phyloP scores from a whole-genome alignment of 2,329 filamentous ascomycete species.

The Fusarium armeniacum region DNA sequence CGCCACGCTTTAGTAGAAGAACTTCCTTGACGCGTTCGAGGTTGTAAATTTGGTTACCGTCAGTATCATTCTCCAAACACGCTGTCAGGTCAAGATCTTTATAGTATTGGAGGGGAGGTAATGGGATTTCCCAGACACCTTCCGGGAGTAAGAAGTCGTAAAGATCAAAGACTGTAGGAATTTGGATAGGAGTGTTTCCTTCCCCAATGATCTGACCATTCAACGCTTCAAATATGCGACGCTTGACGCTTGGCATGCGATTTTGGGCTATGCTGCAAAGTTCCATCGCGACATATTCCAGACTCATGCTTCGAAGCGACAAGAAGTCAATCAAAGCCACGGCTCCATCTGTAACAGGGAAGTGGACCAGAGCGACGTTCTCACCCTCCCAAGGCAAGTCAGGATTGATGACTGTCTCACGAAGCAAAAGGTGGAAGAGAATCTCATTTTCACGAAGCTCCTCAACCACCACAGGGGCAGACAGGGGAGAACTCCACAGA shows the following conservation, averaged over 20 bases:
- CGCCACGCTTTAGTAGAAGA: slow-evolving; percentile 76
- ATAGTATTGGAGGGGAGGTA: slow-evolving; percentile 72
- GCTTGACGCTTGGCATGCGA: slow-evolving; percentile 77
- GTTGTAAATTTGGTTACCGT: slow-evolving; percentile 73
- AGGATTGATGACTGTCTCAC: slow-evolving; percentile 77
- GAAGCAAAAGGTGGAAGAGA: slow-evolving; percentile 81
- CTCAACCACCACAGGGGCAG: slow-evolving; percentile 78
- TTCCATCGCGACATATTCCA: slow-evolving; percentile 89
- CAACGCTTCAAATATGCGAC: slow-evolving; percentile 78
- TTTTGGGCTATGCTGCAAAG: slow-evolving; percentile 81
- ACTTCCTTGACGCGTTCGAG: slow-evolving; percentile 80
- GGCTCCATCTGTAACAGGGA: slow-evolving; percentile 77
- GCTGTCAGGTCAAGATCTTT: slow-evolving; percentile 75
- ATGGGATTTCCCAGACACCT: slow-evolving; percentile 63
- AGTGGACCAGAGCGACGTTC: slow-evolving; percentile 71
- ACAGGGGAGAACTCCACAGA: slow-evolving; percentile 87
- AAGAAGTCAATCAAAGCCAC: slow-evolving; percentile 83
- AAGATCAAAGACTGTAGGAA: slow-evolving; percentile 88
- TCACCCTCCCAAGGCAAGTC: slow-evolving; percentile 81
- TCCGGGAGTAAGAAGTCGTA: slow-evolving; percentile 84
- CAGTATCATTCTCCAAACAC: slow-evolving; percentile 72
- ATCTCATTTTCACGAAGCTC: slow-evolving; percentile 86
- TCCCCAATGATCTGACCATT: slow-evolving; percentile 80
- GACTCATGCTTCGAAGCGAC: slow-evolving; percentile 78
- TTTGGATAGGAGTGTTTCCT: slow-evolving; percentile 74